Conservation (phyloP, 2,329 filamentous ascomycete species). For the Sporothrix pseudoabietina region DNA sequence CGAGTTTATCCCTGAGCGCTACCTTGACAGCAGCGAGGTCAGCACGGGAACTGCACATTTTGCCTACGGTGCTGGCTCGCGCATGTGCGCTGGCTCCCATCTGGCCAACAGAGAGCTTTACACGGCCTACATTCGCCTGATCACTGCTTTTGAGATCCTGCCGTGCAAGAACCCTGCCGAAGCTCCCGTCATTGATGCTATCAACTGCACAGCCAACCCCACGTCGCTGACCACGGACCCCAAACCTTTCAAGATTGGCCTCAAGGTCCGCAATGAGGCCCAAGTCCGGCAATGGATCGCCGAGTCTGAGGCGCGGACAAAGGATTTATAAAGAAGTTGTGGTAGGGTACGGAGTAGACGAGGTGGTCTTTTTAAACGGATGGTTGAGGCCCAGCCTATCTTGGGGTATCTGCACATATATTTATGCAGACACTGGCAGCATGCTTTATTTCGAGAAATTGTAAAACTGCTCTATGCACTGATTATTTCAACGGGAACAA, state of each 20-base stretch:
- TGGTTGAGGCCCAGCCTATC: too few species aligned
- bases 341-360: neutral
- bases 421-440: too few species aligned
- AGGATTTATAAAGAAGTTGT: neutral
- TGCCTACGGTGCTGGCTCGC: slow-evolving; percentile 63
- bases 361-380: neutral
- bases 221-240: slow-evolving; percentile 30
- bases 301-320: slow-evolving; percentile 4
- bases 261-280: slow-evolving; percentile 36
- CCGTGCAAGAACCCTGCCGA: slow-evolving; percentile 63
- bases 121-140: slow-evolving; percentile 24
- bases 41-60: slow-evolving; percentile 63
- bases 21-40: slow-evolving; percentile 46
- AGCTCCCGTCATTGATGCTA: slow-evolving; percentile 43
- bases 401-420: too few species aligned
- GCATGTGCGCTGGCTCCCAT: slow-evolving; percentile 26
- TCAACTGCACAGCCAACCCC: slow-evolving; percentile 27
- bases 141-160: slow-evolving; percentile 25
- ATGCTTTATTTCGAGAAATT: too few species aligned
- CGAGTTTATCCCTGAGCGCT: slow-evolving; percentile 69
- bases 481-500: too few species aligned
- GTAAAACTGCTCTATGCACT: too few species aligned
- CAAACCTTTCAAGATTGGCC: slow-evolving; percentile 30
- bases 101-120: slow-evolving; percentile 27
- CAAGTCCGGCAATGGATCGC: neutral